phyloP scores from a whole-genome alignment of 495 filamentous ascomycete genomes.

The Penicillium pancosmium region DNA sequence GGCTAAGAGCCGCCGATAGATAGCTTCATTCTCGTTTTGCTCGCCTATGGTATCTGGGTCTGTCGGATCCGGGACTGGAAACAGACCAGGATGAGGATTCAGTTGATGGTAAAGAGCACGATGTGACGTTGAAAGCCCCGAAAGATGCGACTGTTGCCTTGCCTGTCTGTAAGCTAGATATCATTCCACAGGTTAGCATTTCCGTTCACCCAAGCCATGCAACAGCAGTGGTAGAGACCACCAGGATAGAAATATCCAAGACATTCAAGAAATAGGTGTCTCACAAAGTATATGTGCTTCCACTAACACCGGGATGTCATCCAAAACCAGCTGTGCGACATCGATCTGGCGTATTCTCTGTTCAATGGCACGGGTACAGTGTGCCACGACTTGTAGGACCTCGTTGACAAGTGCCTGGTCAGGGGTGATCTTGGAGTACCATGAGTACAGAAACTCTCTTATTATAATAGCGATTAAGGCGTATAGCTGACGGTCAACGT shows the following conservation, averaged over 20 bases:
- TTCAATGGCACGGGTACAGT: conserved; percentile 84
- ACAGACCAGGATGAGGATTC: conserved; percentile 76
- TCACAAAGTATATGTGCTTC: conserved; percentile 80
- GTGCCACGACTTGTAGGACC: conserved; percentile 83
- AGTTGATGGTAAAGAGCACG: conserved; percentile 80
- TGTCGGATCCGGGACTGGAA: conserved; percentile 66
- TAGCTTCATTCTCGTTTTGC: conserved; percentile 74
- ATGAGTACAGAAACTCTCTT: conserved; percentile 84
- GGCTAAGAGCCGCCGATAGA: conserved; percentile 80
- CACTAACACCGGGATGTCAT: conserved; percentile 84
- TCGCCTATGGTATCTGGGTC: conserved; percentile 53
- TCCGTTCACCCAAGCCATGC: conserved; percentile 1
- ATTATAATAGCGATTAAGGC: conserved; percentile 86
- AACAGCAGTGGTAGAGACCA: not conserved
- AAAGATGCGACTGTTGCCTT: conserved; percentile 54
- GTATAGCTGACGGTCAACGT: conserved; percentile 89
- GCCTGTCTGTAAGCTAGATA: conserved; percentile 53
- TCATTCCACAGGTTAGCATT: conserved; percentile 14
- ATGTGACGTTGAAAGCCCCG: conserved; percentile 39
- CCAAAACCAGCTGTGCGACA: conserved; percentile 77
- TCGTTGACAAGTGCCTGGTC: conserved; percentile 87
- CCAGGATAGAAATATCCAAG: conserved; percentile 10
- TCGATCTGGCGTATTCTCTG: conserved; percentile 81
- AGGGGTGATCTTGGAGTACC: conserved; percentile 90
- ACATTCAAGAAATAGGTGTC: conserved; percentile 32